These are phyloP conservation scores for Polytrichum formosum DNA, from an alignment of 225 moss, liverwort and hornwort species.

Conservation along the genomic window DNA sequence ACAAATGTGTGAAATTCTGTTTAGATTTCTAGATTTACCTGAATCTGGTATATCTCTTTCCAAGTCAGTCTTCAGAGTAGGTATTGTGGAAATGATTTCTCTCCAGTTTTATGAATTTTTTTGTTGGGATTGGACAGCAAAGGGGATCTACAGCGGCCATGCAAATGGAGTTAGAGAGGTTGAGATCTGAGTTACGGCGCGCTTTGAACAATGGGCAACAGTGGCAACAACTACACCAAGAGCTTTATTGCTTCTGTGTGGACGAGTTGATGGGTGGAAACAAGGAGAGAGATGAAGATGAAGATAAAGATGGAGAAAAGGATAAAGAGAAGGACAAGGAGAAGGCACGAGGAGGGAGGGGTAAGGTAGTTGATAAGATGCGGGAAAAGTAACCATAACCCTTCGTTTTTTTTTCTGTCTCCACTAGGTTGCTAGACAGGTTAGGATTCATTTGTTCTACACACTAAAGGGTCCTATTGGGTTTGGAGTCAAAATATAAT, in stretches of 20 bases:
- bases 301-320: slow-evolving; percentile 81
- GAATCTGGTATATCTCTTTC: too few relatives aligned
- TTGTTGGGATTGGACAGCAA: slow-evolving; percentile 52
- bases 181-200: slow-evolving; percentile 88
- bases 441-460: background rate
- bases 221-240: slow-evolving; percentile 98
- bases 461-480: background rate
- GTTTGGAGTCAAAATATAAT: background rate
- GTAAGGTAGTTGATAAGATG: slow-evolving; percentile 62
- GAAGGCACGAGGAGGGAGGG: slow-evolving; percentile 68
- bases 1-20: too few relatives aligned
- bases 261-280: slow-evolving; percentile 95
- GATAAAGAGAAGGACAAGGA: slow-evolving; percentile 84
- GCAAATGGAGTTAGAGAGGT: slow-evolving; percentile 97
- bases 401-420: too few relatives aligned
- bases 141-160: slow-evolving; percentile 89
- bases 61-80: too few relatives aligned
- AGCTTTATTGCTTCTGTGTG: slow-evolving; percentile 93
- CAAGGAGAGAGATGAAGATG: slow-evolving; percentile 88
- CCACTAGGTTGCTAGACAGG: slow-evolving; percentile 3
- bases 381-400: slow-evolving; percentile 38
- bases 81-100: too few relatives aligned
- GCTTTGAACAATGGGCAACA: slow-evolving; percentile 97
- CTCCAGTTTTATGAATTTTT: too few relatives aligned
- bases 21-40: too few relatives aligned